Percentiles rank a stretch among this genome's conserved stretches.
phyloP scores from a whole-genome alignment of 345 rosid genomes.

The Streptanthus diversifolius region DNA sequence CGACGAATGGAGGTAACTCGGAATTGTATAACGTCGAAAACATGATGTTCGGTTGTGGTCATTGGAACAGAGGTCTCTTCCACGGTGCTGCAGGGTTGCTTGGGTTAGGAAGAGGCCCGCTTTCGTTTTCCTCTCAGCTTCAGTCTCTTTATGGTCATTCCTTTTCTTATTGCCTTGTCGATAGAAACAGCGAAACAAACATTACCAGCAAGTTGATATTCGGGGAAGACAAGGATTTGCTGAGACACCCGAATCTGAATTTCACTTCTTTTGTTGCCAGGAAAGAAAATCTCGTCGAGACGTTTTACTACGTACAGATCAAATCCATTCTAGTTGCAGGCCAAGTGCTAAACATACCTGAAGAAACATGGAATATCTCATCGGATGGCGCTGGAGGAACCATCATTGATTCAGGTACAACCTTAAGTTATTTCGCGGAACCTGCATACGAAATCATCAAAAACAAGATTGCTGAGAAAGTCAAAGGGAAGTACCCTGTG shows the following conservation, averaged over 20 bases:
- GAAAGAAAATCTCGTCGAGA: conserved; percentile 53
- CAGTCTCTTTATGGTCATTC: conserved; percentile 75
- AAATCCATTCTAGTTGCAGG: conserved; percentile 67
- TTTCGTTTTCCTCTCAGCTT: conserved; percentile 83
- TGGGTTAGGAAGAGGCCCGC: conserved; percentile 88
- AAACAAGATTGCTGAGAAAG: conserved; percentile 57
- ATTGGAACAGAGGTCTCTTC: conserved; percentile 83
- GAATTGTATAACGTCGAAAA: conserved; percentile 54
- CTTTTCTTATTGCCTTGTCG: conserved; percentile 85
- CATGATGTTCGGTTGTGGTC: conserved; percentile 91
- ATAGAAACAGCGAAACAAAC: conserved; percentile 55
- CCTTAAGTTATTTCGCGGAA: conserved; percentile 64
- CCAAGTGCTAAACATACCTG: conserved; percentile 57
- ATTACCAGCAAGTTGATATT: conserved; percentile 81
- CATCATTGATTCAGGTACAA: conserved; percentile 79
- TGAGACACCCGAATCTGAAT: conserved; percentile 55
- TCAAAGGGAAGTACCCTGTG: conserved; percentile 51
- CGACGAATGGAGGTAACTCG: conserved; percentile 42
- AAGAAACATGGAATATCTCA: conserved; percentile 63
- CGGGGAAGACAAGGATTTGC: conserved; percentile 63
- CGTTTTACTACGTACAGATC: conserved; percentile 75
- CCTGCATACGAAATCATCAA: conserved; percentile 62
- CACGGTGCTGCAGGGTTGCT: conserved; percentile 82
- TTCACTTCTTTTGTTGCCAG: conserved; percentile 66
- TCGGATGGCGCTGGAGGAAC: conserved; percentile 72